Percentiles rank a stretch among this genome's conserved stretches.
These are phyloP conservation scores for Macaranga tanarius DNA, from an alignment of 441 rosid species.

Conservation along the genomic window DNA sequence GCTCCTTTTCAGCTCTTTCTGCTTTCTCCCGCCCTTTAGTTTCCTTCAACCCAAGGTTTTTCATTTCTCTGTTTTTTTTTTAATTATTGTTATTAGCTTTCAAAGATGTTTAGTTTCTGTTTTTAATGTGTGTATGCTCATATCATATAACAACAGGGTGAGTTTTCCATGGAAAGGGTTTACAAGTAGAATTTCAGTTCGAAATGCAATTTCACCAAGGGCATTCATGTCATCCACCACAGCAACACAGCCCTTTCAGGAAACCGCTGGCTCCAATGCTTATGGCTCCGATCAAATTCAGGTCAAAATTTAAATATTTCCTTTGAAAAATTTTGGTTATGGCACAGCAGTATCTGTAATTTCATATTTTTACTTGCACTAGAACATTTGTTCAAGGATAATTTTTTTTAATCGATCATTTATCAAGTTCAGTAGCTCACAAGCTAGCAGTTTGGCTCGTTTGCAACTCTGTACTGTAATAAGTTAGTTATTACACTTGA, in stretches of 20 bases:
- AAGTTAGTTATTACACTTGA: background rate
- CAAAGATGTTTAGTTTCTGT: background rate
- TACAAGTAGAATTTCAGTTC: constrained; percentile 35
- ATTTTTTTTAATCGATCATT: background rate
- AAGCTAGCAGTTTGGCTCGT: background rate
- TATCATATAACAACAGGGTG: constrained; percentile 37
- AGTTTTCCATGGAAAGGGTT: constrained; percentile 40
- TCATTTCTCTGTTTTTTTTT: background rate
- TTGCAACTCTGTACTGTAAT: background rate
- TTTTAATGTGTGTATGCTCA: background rate
- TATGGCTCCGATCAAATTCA: constrained; percentile 95
- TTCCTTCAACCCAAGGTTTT: constrained; percentile 43
- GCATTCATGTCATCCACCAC: constrained; percentile 74
- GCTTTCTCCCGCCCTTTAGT: constrained; percentile 32
- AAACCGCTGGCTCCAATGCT: constrained; percentile 50
- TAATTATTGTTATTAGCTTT: background rate
- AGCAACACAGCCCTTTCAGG: constrained; percentile 57
- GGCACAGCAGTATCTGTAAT: background rate
- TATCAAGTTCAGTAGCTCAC: background rate
- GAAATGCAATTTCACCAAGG: constrained; percentile 46
- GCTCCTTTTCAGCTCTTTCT: constrained; percentile 24
- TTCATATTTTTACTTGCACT: background rate
- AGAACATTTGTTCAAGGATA: background rate
- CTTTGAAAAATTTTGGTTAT: background rate
- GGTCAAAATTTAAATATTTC: constrained; percentile 34